A percentile compares a stretch with the other conserved stretches of the same genome.
Evolutionary conservation across 2,329 filamentous ascomycete genomes (phyloP).

Genomic region (Cryphonectria nitschkei): DNA sequence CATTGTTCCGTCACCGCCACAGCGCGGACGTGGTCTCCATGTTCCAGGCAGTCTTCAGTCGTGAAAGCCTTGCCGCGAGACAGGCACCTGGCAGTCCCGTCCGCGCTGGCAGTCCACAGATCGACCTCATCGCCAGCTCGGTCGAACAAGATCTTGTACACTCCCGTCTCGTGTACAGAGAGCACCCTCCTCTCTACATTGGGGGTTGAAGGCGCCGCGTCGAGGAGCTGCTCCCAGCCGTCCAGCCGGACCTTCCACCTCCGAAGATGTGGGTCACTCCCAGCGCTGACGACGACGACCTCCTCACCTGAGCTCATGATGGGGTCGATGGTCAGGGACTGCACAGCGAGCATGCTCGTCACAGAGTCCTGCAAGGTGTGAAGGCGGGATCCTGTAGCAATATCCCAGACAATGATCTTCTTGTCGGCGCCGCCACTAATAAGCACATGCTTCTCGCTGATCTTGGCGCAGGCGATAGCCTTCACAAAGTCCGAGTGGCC

Average conservation of each 20-base stretch:
- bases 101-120: constrained; percentile 90
- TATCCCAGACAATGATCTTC: constrained; percentile 84
- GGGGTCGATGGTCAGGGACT: constrained; percentile 78
- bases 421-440: constrained; percentile 79
- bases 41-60: constrained; percentile 71
- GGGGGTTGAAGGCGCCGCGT: constrained; percentile 46
- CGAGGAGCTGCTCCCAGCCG: constrained; percentile 57
- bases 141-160: constrained; percentile 81
- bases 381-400: constrained; percentile 66
- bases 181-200: constrained; percentile 58
- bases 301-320: constrained; percentile 53
- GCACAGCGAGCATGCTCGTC: constrained; percentile 73
- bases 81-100: constrained; percentile 84
- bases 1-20: constrained; percentile 76
- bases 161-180: constrained; percentile 84
- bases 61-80: constrained; percentile 70
- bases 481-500: constrained; percentile 95
- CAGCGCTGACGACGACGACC: constrained; percentile 74
- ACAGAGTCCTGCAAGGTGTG: constrained; percentile 78
- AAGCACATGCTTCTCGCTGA: constrained; percentile 66
- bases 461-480: constrained; percentile 64
- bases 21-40: constrained; percentile 89
- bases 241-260: constrained; percentile 68
- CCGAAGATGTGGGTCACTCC: constrained; percentile 79
- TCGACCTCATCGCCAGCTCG: constrained; percentile 64